phyloP scores from a whole-genome alignment of 2,329 filamentous ascomycete species.

The Fusarium incarnatum region DNA sequence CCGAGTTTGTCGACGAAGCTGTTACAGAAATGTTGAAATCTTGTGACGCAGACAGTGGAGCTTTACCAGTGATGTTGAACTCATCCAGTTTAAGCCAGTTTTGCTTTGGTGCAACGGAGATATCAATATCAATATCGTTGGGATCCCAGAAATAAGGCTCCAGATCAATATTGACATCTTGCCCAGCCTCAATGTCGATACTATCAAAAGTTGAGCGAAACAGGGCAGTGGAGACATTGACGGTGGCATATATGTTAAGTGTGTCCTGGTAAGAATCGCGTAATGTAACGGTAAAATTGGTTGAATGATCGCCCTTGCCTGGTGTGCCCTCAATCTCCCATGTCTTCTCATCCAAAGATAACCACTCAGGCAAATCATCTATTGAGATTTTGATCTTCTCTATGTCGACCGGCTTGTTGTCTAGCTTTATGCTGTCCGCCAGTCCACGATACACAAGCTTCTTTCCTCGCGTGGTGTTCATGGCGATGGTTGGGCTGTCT shows the following conservation, averaged over 20 bases:
- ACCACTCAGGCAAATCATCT: conserved; percentile 72
- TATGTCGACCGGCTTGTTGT: conserved; percentile 62
- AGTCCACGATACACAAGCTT: conserved; percentile 66
- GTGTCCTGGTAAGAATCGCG: conserved; percentile 69
- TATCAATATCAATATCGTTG: conserved; percentile 52
- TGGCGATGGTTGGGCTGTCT: conserved; percentile 64
- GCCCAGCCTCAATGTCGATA: conserved; percentile 56
- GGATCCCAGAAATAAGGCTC: conserved; percentile 56
- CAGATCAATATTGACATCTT: conserved; percentile 58
- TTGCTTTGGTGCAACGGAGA: conserved; percentile 52
- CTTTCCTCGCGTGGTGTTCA: conserved; percentile 68
- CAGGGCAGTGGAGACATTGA: conserved; percentile 53
- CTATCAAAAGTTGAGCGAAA: conserved; percentile 56
- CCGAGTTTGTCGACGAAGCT: conserved; percentile 51
- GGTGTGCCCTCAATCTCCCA: conserved; percentile 74
- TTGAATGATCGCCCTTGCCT: conserved; percentile 66
- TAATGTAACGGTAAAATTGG: conserved; percentile 72
- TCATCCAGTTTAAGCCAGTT: conserved; percentile 59
- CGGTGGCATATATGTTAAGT: conserved; percentile 65
- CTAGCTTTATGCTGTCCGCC: conserved; percentile 64
- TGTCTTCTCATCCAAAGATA: conserved; percentile 71
- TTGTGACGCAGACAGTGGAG: conserved; percentile 53
- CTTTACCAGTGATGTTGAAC: conserved; percentile 55
- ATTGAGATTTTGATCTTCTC: conserved; percentile 65
- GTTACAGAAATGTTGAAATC: conserved; percentile 49